phyloP scores from a whole-genome alignment of 2,329 filamentous ascomycete genomes.

The Alternaria sp. region DNA sequence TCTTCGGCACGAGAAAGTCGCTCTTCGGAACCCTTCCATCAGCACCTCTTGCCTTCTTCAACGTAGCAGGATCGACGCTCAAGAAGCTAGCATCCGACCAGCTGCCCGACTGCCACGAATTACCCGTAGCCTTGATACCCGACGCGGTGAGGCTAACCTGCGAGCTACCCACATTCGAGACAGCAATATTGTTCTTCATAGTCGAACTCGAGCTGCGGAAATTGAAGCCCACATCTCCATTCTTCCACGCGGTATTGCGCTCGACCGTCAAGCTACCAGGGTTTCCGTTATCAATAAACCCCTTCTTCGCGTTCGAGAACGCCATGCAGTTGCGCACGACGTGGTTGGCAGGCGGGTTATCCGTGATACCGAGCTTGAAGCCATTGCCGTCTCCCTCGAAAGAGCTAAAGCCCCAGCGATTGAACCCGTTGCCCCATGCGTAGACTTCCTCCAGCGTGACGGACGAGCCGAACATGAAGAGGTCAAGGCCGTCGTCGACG shows the following conservation, averaged over 20 bases:
- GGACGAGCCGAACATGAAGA: constrained; percentile 52
- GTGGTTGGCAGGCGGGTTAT: constrained; percentile 50
- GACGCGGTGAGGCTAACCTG: constrained; percentile 19
- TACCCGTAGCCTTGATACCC: constrained; percentile 40
- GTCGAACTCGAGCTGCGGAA: constrained; percentile 45
- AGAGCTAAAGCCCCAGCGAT: constrained; percentile 52
- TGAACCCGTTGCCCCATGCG: constrained; percentile 56
- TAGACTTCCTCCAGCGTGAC: constrained; percentile 55
- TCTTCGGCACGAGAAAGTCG: constrained; percentile 51
- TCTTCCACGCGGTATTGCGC: constrained; percentile 57
- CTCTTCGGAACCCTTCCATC: constrained; percentile 51
- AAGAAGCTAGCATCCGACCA: constrained; percentile 51
- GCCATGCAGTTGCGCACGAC: constrained; percentile 55
- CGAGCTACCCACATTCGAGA: constrained; percentile 34
- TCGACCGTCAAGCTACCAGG: constrained; percentile 49
- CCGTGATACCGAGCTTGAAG: constrained; percentile 55
- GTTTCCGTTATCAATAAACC: constrained; percentile 57
- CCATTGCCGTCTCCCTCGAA: constrained; percentile 58
- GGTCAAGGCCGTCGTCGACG: constrained; percentile 57
- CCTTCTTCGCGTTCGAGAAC: constrained; percentile 54
- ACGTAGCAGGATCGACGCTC: constrained; percentile 42
- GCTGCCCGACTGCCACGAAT: constrained; percentile 52
- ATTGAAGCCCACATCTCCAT: constrained; percentile 52
- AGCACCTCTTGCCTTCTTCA: constrained; percentile 48
- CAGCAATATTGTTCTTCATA: constrained; percentile 51